Base-by-base conservation (phyloP, 257 asterid species). In the Nicotiana attenuata region DNA sequence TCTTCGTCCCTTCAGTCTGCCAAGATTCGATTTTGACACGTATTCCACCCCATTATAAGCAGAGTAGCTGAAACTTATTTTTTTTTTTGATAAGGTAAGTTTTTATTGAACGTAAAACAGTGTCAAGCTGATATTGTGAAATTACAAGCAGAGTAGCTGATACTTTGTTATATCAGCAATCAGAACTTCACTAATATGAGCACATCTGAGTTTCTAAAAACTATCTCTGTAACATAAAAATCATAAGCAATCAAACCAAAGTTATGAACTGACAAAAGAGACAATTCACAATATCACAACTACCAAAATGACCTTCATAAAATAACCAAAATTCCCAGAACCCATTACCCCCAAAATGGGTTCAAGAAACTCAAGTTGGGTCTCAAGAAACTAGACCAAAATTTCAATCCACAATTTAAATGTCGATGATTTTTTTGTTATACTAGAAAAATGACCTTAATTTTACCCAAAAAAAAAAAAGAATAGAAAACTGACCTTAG, bases 211-310 rank as follows among this genome's bases (percentile, higher is more conserved):
- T 55, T 38, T 41, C 45, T 80, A 10, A 80, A 41, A 41, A 65
- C 75, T 5, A 80, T 45, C 77, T 16, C 52, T 47, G 31, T 20
- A 47, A 17, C 19, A 61, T 38, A 75, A 47, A 75, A 75, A 29
- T 17, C 20, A 26, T 47, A 45, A 60, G 5, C 65, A 11, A 10
- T 41, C 61, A 33, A 69, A 19, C 56, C 31, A 29, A 41, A 81
- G 15, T n/a, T 26, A 68, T 52, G 19, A 81, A 68, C 15, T 68
- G 56, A 77, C 69, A 78, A 57, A 41, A 33, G 15, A 55, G 33
- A 35, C 75, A 79, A 35, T 35, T 80, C 82, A 64, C 64, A 63
- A n/a, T 14, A 64, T 52, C 63, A 47, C 61, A 20, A 67, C 77
- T 3, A 16, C 65, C 55, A 64, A 29, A 64, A 64, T 76, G 24